Base-by-base conservation (phyloP, 768 basidiomycete species). In the Dioszegia aurantiaca region DNA sequence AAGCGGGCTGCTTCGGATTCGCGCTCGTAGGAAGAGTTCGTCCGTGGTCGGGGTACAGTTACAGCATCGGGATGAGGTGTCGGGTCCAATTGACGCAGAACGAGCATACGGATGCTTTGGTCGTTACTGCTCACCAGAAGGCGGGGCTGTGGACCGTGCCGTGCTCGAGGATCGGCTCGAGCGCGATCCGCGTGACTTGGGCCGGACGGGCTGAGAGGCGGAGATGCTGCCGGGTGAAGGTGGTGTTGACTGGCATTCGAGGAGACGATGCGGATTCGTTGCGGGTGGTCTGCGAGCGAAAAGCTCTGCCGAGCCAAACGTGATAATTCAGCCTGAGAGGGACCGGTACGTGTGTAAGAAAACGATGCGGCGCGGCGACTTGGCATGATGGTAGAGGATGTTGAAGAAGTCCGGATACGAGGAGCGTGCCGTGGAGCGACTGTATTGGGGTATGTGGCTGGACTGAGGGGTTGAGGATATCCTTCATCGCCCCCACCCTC, bases 101-200 rank as follows among this genome's bases (percentile, higher is more conserved):
- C 86, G 70, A 87, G 92, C 67, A 93, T 84, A 73, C 85, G 87
- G 68, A 94, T 83, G 0, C 83, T 83, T 53, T 82, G 81, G 69
- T 93, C 90, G 74, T 95, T 95, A 71, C 92, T 92, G 78, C 86
- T 88, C 60, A 93, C 84, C 24, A 84, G 82, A 42, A 92, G 80
- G 8, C 90, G 80, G 0, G 90, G 90, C 66, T 89, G 87, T 9
- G 51, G 46, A 54, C 26, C 45, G 3, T 23, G 41, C 12, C 23
- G 17, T 48, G 12, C 36, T 19, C 14, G 33, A 14, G 33, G 33
- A 33, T 33, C 33, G 14, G 33, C 33, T 6, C 33, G 33, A 33
- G 33, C 33, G 33, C 33, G 33, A 33, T 33, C 23, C 24, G n/a
- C 16, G 4, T 10, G 30, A 8, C n/a, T 26, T 9, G n/a, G 14